Conservation (phyloP, 2,329 filamentous ascomycete genomes). For the Sordariomycetes sp. region DNA sequence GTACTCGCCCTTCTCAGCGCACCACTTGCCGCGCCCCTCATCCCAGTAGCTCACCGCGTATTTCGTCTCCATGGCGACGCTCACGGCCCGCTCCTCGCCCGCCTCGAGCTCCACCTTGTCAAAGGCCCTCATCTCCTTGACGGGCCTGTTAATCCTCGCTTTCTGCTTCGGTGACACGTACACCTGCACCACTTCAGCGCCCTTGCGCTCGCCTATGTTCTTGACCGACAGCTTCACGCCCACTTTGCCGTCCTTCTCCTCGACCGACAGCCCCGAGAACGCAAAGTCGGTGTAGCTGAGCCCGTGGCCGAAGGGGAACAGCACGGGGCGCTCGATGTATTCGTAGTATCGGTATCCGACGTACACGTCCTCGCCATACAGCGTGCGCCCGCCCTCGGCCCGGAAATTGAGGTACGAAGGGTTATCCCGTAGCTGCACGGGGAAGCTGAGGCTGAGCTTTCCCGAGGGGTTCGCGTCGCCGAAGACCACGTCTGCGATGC, state of each 20-base stretch:
- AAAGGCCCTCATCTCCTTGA: conserved; percentile 54
- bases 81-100: conserved; percentile 42
- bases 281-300: conserved; percentile 63
- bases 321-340: conserved; percentile 44
- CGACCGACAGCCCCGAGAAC: conserved; percentile 34
- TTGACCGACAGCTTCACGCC: conserved; percentile 36
- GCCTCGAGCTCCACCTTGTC: conserved; percentile 48
- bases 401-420: conserved; percentile 66
- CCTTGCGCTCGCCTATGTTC: conserved; percentile 44
- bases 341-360: conserved; percentile 76
- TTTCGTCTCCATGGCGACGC: conserved; percentile 46
- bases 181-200: conserved; percentile 43
- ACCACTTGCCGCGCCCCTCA: conserved; percentile 52
- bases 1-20: conserved; percentile 52
- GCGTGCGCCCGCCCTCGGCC: conserved; percentile 53
- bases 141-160: conserved; percentile 38
- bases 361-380: conserved; percentile 74
- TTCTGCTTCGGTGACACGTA: conserved; percentile 39
- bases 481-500: conserved; percentile 65
- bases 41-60: conserved; percentile 59
- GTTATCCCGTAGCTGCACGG: conserved; percentile 52
- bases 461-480: conserved; percentile 62
- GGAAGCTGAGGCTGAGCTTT: conserved; percentile 64
- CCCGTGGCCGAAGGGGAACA: conserved; percentile 72
- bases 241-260: conserved; percentile 30